Conservation (phyloP, 1,139 yeast genomes). For the Nadsonia starkeyi-henricii region DNA sequence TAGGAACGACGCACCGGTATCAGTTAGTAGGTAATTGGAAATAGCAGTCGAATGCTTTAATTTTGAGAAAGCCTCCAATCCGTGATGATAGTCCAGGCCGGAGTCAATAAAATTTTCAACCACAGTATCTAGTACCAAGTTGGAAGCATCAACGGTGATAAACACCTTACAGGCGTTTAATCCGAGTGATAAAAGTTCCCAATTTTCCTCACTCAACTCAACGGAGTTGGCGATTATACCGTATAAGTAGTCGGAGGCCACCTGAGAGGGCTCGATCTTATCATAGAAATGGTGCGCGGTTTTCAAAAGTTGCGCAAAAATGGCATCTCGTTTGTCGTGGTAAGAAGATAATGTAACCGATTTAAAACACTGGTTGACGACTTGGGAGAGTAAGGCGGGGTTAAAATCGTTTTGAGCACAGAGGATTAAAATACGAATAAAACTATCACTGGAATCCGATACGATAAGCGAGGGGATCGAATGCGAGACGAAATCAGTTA, state of each 20-base stretch:
- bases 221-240: slow-evolving; percentile 3
- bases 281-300: slow-evolving; percentile 9
- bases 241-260: slow-evolving; percentile 10
- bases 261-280: slow-evolving; percentile 10
- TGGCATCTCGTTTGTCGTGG: slow-evolving; percentile 14
- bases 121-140: not conserved
- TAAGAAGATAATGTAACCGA: slow-evolving; percentile 11
- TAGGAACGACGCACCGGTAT: not conserved
- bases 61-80: not conserved
- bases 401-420: slow-evolving; percentile 8
- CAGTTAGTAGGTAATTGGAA: not conserved
- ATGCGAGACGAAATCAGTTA: not conserved
- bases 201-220: slow-evolving; percentile 9
- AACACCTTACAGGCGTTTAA: slow-evolving; percentile 22
- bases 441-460: slow-evolving; percentile 10
- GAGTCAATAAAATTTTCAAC: not conserved
- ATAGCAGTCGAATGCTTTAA: not conserved
- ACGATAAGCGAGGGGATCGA: slow-evolving; percentile 11
- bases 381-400: slow-evolving; percentile 4
- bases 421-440: slow-evolving; percentile 9
- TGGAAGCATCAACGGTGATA: slow-evolving; percentile 21
- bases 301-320: slow-evolving; percentile 9
- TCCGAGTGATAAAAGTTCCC: slow-evolving; percentile 12
- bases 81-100: not conserved
- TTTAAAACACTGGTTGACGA: slow-evolving; percentile 10